phyloP scores from a whole-genome alignment of 116 monocot genomes.

The Phalaenopsis hybrid region DNA sequence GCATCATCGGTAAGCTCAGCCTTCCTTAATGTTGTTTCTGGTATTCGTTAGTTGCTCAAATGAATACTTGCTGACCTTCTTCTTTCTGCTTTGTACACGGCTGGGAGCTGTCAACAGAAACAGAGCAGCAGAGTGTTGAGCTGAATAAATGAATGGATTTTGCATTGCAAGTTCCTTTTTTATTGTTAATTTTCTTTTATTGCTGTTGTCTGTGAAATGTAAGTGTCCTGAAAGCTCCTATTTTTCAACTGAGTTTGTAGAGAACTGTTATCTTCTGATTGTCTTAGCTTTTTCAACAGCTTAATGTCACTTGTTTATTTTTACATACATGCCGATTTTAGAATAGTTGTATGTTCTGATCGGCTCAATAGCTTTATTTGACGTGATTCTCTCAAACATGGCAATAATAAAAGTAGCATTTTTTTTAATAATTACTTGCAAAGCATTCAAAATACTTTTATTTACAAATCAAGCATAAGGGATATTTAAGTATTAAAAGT shows the following conservation, averaged over 20 bases:
- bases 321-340: too few species aligned
- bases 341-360: too few species aligned
- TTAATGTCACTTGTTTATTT: too few species aligned
- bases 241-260: not conserved
- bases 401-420: too few species aligned
- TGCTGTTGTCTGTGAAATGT: not conserved
- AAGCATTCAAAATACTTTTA: too few species aligned
- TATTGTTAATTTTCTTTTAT: not conserved
- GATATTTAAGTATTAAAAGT: too few species aligned
- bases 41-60: not conserved
- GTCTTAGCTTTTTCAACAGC: not conserved
- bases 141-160: not conserved
- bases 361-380: too few species aligned
- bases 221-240: not conserved
- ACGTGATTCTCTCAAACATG: too few species aligned
- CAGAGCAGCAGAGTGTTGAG: slow-evolving; percentile 22
- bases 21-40: not conserved
- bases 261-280: not conserved
- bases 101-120: slow-evolving; percentile 20
- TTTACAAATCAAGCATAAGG: too few species aligned
- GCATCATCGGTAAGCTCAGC: slow-evolving; percentile 29
- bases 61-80: not conserved
- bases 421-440: too few species aligned
- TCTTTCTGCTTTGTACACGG: slow-evolving; percentile 9
- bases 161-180: not conserved